Evolutionary conservation across 2,329 filamentous ascomycete genomes (phyloP).

Genomic region (Ophiostoma tasmaniense): DNA sequence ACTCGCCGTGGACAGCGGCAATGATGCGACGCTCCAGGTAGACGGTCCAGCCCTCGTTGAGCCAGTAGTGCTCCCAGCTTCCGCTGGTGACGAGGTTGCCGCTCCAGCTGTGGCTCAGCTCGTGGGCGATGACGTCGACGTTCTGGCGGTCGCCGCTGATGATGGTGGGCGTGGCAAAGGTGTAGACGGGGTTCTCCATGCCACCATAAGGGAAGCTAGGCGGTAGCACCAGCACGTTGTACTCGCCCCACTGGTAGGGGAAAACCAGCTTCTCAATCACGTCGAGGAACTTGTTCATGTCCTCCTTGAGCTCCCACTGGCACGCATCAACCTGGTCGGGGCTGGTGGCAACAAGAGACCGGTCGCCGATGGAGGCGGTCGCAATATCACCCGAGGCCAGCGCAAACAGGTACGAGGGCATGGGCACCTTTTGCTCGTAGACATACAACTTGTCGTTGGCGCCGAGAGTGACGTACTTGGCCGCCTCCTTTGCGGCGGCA

Average conservation of each 20-base stretch:
- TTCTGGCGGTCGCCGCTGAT: conserved; percentile 88
- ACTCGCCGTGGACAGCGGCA: conserved; percentile 68
- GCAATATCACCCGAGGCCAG: conserved; percentile 78
- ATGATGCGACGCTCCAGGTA: conserved; percentile 86
- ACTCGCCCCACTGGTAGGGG: conserved; percentile 87
- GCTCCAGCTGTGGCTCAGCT: conserved; percentile 70
- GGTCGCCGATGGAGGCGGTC: conserved; percentile 75
- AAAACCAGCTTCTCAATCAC: conserved; percentile 75
- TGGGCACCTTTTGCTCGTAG: conserved; percentile 85
- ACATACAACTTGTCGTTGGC: conserved; percentile 61
- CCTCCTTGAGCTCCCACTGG: conserved; percentile 82
- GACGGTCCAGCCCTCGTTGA: conserved; percentile 81
- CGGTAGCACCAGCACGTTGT: conserved; percentile 86
- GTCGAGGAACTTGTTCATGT: conserved; percentile 87
- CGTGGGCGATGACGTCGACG: conserved; percentile 92
- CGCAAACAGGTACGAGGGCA: conserved; percentile 92
- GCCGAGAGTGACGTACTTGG: conserved; percentile 36
- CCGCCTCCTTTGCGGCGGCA: neutral
- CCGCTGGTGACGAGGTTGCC: conserved; percentile 75
- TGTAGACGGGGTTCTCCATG: conserved; percentile 91
- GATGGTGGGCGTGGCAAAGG: conserved; percentile 89
- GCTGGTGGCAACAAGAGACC: conserved; percentile 76
- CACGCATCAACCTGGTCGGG: conserved; percentile 77
- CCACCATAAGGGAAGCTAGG: conserved; percentile 84
- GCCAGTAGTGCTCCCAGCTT: conserved; percentile 74